Evolutionary conservation across 345 rosid genomes (phyloP), one percentile per base, ranked within the genome.

Genomic region (Pugionium dolabratum): DNA sequence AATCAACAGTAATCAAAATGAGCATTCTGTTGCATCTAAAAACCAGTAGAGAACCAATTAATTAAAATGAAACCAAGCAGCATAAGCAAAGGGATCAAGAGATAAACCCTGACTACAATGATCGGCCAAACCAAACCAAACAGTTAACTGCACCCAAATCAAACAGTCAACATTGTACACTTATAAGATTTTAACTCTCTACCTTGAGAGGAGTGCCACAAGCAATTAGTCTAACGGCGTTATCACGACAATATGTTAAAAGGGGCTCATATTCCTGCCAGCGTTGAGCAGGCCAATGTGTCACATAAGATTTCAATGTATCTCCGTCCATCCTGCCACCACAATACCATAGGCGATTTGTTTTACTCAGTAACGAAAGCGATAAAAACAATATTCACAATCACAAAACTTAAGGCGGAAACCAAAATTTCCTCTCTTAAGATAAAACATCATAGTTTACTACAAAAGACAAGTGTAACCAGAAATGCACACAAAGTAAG

Each of bases 181-280:
- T 7, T 3, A 4, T 11, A 34, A 26, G 33, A 27, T 7, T 34
- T 39, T 0, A 46, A 37, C 33, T 58, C 18, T 48, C 40, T 65
- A 93, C 98, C 97, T 85, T 78, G 49, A 90, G 88, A 5, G 97
- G 97, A 81, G 89, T 79, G 67, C 94, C 98, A 51, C 89, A 85
- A 68, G 98, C 96, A 77, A 93, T 83, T 57, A 93, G 76, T 35
- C 51, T 79, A 66, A 90, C 76, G 9, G 84, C 84, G 68, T 93
- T 83, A 53, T 86, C 96, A 2, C 90, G 89, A 54, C 98, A 93
- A 40, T 86, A 93, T 73, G 59, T 85, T 66, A 93, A 79, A 10
- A 93, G 81, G 62, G 91, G 96, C 65, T 93, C 94, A 25, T 86
- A 86, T 56, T 93, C 97, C 75, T 76, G 88, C 97, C 98, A 93